Evolutionary conservation across 441 rosid species (phyloP), one percentile per base, ranked within the genome.

Genomic region (Populus tomentosa): DNA sequence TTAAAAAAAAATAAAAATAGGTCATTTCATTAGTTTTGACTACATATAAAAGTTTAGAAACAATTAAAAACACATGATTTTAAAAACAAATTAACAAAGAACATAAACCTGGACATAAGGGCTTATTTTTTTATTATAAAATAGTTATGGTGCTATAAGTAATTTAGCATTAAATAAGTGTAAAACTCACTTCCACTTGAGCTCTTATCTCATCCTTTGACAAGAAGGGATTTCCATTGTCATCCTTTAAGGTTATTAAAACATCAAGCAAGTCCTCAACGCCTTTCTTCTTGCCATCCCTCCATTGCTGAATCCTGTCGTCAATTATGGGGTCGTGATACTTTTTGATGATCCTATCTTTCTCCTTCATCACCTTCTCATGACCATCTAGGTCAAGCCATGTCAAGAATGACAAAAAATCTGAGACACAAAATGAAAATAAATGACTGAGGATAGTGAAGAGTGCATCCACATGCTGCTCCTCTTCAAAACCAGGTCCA

Each of bases 371-470:
- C 1, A 84, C 10, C 66, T 79, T 86, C 79, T 85, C 91, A 69
- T 92, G 90, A 0, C 93, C 91, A 75, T 88, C 91, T 28, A 89
- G 66, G 56, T 92, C 92, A 46, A 90, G 70, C 42, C 86, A 84
- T 76, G 70, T 74, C 81, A 87, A 70, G 16, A 72, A 83, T 5
- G 95, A 90, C 65, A 90, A 16, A 71, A 84, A 90, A 82, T 90
- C 94, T 1, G 94, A 89, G 9, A 87, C 13, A 10, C 84, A 84
- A 77, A 89, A 92, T 0, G 92, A 80, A 36, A 73, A 88, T 8
- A 82, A 5, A 72, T 87, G 78, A 0, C 69, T 26, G 13, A 88
- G 78, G 20, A 82, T 61, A 2, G 74, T 78, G 63, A 92, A 88
- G 26, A 88, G n/a, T 7, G 92, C 88, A 35, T 75, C 23, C 0